These are phyloP conservation scores for Asterochloris erici DNA, from an alignment of 139 green algal genomes.

Conservation along the genomic window DNA sequence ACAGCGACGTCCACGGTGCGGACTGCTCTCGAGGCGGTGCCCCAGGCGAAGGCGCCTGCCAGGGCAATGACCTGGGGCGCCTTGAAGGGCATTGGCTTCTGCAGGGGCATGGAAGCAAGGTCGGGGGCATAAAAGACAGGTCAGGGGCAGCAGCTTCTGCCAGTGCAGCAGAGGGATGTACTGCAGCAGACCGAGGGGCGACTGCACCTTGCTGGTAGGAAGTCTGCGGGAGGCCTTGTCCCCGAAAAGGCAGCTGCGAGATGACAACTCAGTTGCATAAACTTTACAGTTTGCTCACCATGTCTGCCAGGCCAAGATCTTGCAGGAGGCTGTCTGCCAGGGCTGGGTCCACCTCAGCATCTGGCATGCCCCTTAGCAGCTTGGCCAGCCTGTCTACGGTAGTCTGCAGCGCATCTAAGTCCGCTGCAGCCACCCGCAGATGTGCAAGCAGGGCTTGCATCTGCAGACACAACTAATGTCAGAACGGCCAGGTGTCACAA, in stretches of 20 bases:
- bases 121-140: neutral
- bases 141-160: neutral
- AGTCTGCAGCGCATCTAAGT: too few species aligned
- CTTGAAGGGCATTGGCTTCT: conserved; percentile 28
- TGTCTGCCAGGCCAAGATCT: neutral
- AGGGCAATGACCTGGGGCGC: conserved; percentile 27
- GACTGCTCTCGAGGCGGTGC: conserved; percentile 6
- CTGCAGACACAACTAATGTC: too few species aligned
- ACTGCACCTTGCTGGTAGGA: neutral
- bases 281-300: neutral
- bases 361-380: too few species aligned
- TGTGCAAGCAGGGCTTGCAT: too few species aligned
- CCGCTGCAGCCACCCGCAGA: too few species aligned
- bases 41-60: conserved; percentile 41
- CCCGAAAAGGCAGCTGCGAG: neutral
- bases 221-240: neutral
- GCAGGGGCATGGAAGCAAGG: neutral
- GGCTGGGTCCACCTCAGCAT: conserved; percentile 3
- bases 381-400: too few species aligned
- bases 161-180: neutral
- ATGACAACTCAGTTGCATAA: neutral
- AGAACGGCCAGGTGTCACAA: too few species aligned
- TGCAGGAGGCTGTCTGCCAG: neutral
- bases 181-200: neutral
- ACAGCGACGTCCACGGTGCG: conserved; percentile 60